Conservation (phyloP, 768 basidiomycete genomes). For the Mycena kentingensis region DNA sequence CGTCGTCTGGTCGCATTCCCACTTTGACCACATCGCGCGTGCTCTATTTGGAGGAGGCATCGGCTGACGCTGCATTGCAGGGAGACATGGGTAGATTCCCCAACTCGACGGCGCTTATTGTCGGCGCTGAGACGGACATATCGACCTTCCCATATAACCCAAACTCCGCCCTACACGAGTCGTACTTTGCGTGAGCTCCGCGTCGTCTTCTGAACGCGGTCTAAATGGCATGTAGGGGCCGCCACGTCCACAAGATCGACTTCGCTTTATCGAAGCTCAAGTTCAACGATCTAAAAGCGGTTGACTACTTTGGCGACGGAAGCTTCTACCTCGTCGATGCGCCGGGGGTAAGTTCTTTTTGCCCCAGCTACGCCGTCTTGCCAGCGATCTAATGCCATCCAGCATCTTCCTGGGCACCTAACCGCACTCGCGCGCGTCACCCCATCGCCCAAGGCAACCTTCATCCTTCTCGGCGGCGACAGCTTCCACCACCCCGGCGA, state of each 20-base stretch:
- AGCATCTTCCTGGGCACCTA: not conserved
- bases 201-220: not conserved
- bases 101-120: not conserved
- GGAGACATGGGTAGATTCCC: not conserved
- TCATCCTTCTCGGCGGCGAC: not conserved
- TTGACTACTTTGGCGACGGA: not conserved
- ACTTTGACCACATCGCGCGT: conserved; percentile 1
- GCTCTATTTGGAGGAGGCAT: too few species aligned
- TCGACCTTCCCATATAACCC: not conserved
- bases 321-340: not conserved
- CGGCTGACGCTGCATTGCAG: too few species aligned
- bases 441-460: not conserved
- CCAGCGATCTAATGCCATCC: too few species aligned
- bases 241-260: not conserved
- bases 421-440: not conserved
- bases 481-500: conserved; percentile 19
- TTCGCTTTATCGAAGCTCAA: not conserved
- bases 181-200: not conserved
- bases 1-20: not conserved
- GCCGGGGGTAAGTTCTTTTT: not conserved
- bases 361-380: not conserved
- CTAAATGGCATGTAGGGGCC: not conserved
- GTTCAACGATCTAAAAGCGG: not conserved
- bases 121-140: not conserved
- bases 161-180: not conserved